Conservation (phyloP, 768 basidiomycete genomes). For the Mycena metata region DNA sequence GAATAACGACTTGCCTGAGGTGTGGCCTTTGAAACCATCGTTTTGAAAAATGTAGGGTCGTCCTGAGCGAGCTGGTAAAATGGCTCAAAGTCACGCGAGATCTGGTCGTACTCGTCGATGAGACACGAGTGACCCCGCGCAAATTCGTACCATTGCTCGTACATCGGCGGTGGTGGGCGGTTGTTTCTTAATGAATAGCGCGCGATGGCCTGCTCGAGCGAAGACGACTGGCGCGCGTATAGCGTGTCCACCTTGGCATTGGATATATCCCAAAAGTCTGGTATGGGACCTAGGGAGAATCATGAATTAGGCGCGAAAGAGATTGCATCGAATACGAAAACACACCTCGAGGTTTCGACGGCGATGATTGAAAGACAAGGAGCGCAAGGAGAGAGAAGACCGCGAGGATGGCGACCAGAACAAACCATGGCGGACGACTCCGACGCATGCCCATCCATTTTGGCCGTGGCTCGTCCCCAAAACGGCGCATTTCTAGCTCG, state of each 20-base stretch:
- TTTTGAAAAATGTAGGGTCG: slow-evolving; percentile 34
- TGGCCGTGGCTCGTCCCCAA: slow-evolving; percentile 22
- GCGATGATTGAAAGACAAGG: not conserved
- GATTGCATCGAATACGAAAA: not conserved
- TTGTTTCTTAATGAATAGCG: slow-evolving; percentile 36
- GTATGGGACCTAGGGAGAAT: not conserved
- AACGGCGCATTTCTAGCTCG: slow-evolving; percentile 33
- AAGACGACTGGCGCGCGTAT: slow-evolving; percentile 27
- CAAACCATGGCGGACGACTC: slow-evolving; percentile 1
- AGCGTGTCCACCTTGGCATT: slow-evolving; percentile 19
- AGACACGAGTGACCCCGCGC: slow-evolving; percentile 35
- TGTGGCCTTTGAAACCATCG: slow-evolving; percentile 27
- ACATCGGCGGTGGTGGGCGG: slow-evolving; percentile 35
- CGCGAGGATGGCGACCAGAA: not conserved
- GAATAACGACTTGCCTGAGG: not conserved
- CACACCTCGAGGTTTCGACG: not conserved
- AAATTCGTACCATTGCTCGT: slow-evolving; percentile 34
- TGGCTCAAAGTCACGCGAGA: slow-evolving; percentile 38
- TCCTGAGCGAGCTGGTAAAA: slow-evolving; percentile 38
- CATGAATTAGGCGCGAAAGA: not conserved
- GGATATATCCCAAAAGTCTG: not conserved
- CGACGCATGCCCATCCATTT: slow-evolving; percentile 6
- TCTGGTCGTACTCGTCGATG: slow-evolving; percentile 39
- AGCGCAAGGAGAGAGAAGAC: slow-evolving; percentile 6
- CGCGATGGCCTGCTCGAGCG: slow-evolving; percentile 32